Evolutionary conservation across 305 asterid species (phyloP), one percentile per base, ranked within the genome.

Genomic region (Monarda citriodora): DNA sequence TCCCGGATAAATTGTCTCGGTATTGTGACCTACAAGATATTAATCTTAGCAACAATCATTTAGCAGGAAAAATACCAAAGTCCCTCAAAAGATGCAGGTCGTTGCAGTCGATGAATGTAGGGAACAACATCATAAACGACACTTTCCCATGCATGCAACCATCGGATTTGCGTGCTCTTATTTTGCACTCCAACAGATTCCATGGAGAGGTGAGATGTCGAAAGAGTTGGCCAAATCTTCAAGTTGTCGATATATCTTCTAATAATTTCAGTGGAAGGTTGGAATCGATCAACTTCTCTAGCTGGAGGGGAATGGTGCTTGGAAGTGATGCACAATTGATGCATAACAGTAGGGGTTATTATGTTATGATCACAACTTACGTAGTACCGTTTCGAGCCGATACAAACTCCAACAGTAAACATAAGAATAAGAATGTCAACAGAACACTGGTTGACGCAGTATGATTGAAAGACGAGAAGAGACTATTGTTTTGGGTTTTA

Each of bases 31-130:
- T n/a, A n/a, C n/a, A n/a, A n/a, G n/a, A n/a, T n/a, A n/a, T n/a
- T n/a, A n/a, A n/a, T n/a, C n/a, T n/a, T n/a, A n/a, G n/a, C n/a
- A n/a, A n/a, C 38, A 74, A 79, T 57, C 56, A 26, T 21, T 45
- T 70, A 23, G 55, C 45, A 49, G 86, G 82, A 34, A 12, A 5
- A 16, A 48, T 70, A 18, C 87, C 87, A 12, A 32, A 36, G n/a
- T 67, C 76, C 37, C 47, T 81, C 58, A 37, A 62, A 12, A 75
- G 72, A 15, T 81, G 84, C 72, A 61, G 31, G 8, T 48, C 20
- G 5, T 38, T 77, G 29, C 56, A 55, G 60, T 64, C 65, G 11
- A 2, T 75, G 41, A 38, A 38, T 12, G 44, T 11, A 0, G 44
- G 44, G 16, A 11, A 38, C 44, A 38, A 38, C 11, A 3, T 1